These are phyloP conservation scores for Canavalia ensiformis DNA, from an alignment of 306 rosid genomes.

Conservation along the genomic window DNA sequence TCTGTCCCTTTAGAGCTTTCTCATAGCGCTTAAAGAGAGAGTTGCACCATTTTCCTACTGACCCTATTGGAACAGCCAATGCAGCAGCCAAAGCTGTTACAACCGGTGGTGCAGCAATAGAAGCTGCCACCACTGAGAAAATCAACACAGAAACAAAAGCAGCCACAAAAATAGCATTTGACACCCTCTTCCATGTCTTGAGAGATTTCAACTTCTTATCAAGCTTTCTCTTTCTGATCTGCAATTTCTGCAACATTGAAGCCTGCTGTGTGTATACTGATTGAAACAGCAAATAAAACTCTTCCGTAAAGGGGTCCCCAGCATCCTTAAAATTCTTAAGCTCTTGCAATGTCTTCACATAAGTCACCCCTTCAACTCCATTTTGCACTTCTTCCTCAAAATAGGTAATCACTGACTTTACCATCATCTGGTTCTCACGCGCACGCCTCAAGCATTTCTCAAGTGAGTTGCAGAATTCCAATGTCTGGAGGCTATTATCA, in stretches of 20 bases:
- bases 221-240: constrained; percentile 65
- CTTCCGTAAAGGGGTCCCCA: constrained; percentile 75
- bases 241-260: constrained; percentile 64
- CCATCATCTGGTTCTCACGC: constrained; percentile 59
- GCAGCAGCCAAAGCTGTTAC: constrained; percentile 76
- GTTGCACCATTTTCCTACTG: constrained; percentile 89
- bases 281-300: constrained; percentile 63
- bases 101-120: constrained; percentile 77
- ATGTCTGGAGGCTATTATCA: constrained; percentile 66
- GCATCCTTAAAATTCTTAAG: constrained; percentile 70
- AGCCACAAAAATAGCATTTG: constrained; percentile 73
- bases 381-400: constrained; percentile 66
- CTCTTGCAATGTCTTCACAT: constrained; percentile 67
- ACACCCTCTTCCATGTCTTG: constrained; percentile 74
- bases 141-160: constrained; percentile 76
- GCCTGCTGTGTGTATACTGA: constrained; percentile 64
- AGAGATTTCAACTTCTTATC: constrained; percentile 72
- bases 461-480: constrained; percentile 74
- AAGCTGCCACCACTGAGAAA: constrained; percentile 86
- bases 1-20: constrained; percentile 59
- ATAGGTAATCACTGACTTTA: constrained; percentile 62
- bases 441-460: constrained; percentile 68
- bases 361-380: constrained; percentile 59
- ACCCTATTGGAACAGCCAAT: constrained; percentile 76
- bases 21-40: constrained; percentile 69